A percentile compares a stretch with the other conserved stretches of the same genome.
These are phyloP conservation scores for Ustilago lituana DNA, from an alignment of 1,284 basidiomycete species.

Conservation along the genomic window DNA sequence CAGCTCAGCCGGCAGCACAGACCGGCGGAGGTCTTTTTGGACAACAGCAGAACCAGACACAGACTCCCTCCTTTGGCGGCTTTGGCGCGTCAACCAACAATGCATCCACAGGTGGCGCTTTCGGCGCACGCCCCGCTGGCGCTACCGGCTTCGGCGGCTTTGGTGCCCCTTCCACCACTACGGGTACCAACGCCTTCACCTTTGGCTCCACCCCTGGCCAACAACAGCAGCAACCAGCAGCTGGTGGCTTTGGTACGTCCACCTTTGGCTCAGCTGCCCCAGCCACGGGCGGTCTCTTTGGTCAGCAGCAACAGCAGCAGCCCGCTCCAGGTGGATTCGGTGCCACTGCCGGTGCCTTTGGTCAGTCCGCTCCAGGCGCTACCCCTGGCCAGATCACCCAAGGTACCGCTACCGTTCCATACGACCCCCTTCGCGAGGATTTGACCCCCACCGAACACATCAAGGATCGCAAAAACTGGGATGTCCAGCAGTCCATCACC, in stretches of 20 bases:
- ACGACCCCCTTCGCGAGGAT: constrained; percentile 56
- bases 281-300: constrained; percentile 46
- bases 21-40: constrained; percentile 65
- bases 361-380: constrained; percentile 26
- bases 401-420: constrained; percentile 56
- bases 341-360: constrained; percentile 33
- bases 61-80: constrained; percentile 54
- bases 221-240: constrained; percentile 35
- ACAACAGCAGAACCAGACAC: constrained; percentile 50
- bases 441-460: constrained; percentile 54
- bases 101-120: constrained; percentile 38
- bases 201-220: constrained; percentile 43
- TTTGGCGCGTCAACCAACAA: constrained; percentile 48
- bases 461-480: constrained; percentile 57
- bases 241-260: constrained; percentile 46
- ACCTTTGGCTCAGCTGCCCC: constrained; percentile 33
- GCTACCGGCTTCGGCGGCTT: constrained; percentile 58
- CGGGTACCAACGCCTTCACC: constrained; percentile 40
- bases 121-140: constrained; percentile 55
- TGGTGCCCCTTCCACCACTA: constrained; percentile 31
- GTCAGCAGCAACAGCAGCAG: constrained; percentile 47
- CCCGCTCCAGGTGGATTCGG: constrained; percentile 46
- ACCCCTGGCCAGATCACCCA: constrained; percentile 50
- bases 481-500: constrained; percentile 58
- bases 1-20: constrained; percentile 53